Evolutionary conservation across 371 early-diverging fungal species (phyloP), one percentile per base, ranked within the genome.

Genomic region (Apophysomyces sp.): DNA sequence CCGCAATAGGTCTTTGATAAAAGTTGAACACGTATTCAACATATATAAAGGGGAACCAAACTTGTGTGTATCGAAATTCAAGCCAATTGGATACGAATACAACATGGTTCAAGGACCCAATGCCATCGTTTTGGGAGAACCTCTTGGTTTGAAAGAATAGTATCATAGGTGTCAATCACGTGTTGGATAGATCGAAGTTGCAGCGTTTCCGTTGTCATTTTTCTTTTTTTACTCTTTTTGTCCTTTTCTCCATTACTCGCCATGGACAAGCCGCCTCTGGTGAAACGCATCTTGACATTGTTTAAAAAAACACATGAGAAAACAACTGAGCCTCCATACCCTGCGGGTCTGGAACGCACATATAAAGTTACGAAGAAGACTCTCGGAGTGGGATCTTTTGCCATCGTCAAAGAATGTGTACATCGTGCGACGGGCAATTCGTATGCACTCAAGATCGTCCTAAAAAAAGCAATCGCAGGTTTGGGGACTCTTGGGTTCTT

Each of bases 381-480:
- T 24, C 62, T 85, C 8, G 85, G 85, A 39, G 83, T 82, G 9
- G 94, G 94, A 26, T 90, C 94, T 0, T 93, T 93, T 76, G 89
- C 89, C 26, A 89, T 91, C 34, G 94, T 93, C 57, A 89, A 89
- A 67, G 74, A 84, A 49, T 86, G 82, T 28, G 73, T 69, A 16
- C 80, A 90, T 37, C 70, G 74, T 6, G 58, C 63, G 0, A 83
- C 84, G 27, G 84, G 85, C 29, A 74, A 86, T 52, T 71, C 80
- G 6, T 91, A 72, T 69, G 94, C 94, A 1, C 87, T 93, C 67
- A 93, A 93, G 74, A 91, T 93, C 63, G 87, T 93, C 55, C 86
- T 91, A 63, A 88, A 87, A 66, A 85, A 81, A 61, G 78, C 78
- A 8, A 71, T 85, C 64, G 72, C 74, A 37, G 83, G 83, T 72